Percentiles rank a stretch among this genome's conserved stretches.
phyloP scores from a whole-genome alignment of 768 basidiomycete species.

The Chalciporus chontae region DNA sequence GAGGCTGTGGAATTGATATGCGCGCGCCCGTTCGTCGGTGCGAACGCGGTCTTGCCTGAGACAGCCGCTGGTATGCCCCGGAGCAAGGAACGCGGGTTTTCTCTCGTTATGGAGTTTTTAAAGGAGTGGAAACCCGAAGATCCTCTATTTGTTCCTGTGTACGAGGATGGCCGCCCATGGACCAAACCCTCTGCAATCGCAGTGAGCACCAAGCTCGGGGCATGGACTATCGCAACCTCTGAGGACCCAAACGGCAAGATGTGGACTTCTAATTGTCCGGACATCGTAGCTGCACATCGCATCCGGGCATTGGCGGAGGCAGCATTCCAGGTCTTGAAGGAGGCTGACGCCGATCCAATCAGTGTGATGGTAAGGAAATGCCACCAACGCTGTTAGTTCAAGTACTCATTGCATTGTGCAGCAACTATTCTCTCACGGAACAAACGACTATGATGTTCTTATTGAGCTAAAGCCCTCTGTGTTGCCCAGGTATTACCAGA shows the following conservation, averaged over 20 bases:
- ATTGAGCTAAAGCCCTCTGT: constrained; percentile 64
- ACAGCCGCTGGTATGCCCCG: constrained; percentile 51
- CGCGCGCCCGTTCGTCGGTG: constrained; percentile 71
- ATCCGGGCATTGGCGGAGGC: constrained; percentile 72
- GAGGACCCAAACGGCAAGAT: constrained; percentile 67
- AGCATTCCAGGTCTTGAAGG: constrained; percentile 57
- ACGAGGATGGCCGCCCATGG: constrained; percentile 28
- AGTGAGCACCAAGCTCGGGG: constrained; percentile 38
- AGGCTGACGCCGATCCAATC: constrained; percentile 45
- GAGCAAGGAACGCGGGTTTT: constrained; percentile 80
- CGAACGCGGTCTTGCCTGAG: constrained; percentile 29
- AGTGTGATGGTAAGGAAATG: constrained; percentile 54
- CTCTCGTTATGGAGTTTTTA: constrained; percentile 66
- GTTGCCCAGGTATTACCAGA: constrained; percentile 74
- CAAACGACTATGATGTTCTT: constrained; percentile 81
- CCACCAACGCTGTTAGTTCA: neutral
- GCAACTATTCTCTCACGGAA: constrained; percentile 85
- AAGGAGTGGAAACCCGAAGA: constrained; percentile 83
- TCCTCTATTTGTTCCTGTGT: constrained; percentile 72
- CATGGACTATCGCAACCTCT: constrained; percentile 80
- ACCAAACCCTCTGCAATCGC: constrained; percentile 22
- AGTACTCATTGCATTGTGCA: constrained; percentile 28
- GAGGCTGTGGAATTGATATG: constrained; percentile 87
- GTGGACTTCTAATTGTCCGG: constrained; percentile 73
- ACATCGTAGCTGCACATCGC: constrained; percentile 69